These are phyloP conservation scores for Globisporangium cederbergense DNA, from an alignment of 352 stramenopile species.

Conservation along the genomic window DNA sequence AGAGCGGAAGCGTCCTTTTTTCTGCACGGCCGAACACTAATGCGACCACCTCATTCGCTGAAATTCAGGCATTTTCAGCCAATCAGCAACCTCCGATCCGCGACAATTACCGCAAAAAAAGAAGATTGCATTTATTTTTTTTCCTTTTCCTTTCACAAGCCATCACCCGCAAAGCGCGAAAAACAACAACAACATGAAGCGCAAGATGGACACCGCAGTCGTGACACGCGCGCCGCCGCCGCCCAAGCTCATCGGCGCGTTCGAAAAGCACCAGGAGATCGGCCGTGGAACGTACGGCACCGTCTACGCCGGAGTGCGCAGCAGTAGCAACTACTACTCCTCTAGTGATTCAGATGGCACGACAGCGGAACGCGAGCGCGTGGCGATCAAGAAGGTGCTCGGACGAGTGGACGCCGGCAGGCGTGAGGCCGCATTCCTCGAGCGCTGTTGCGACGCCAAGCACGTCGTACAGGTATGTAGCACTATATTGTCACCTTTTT, in stretches of 20 bases:
- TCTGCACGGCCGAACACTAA: not conserved
- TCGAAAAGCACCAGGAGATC: conserved; percentile 74
- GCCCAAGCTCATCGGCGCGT: conserved; percentile 57
- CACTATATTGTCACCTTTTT: not conserved
- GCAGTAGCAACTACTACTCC: conserved; percentile 1
- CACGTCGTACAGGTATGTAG: conserved; percentile 57
- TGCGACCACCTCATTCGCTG: not conserved
- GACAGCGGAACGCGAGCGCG: conserved; percentile 14
- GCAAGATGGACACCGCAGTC: conserved; percentile 8
- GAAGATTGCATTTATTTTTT: no score
- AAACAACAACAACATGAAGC: conserved; percentile 19
- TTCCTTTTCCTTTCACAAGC: no score
- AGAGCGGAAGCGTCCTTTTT: not conserved
- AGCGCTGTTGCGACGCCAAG: conserved; percentile 35
- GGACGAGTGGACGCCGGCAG: conserved; percentile 31
- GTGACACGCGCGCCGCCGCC: conserved; percentile 17
- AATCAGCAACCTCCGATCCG: not conserved
- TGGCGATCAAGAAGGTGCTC: conserved; percentile 79
- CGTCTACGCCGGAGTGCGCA: conserved; percentile 63
- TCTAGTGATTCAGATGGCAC: not conserved
- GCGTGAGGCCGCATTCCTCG: conserved; percentile 49
- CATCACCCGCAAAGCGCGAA: not conserved
- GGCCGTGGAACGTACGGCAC: conserved; percentile 77
- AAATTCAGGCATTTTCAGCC: not conserved
- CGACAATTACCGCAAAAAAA: no score